phyloP scores from a whole-genome alignment of 371 early-diverging fungal species.

The Mortierella polycephala region DNA sequence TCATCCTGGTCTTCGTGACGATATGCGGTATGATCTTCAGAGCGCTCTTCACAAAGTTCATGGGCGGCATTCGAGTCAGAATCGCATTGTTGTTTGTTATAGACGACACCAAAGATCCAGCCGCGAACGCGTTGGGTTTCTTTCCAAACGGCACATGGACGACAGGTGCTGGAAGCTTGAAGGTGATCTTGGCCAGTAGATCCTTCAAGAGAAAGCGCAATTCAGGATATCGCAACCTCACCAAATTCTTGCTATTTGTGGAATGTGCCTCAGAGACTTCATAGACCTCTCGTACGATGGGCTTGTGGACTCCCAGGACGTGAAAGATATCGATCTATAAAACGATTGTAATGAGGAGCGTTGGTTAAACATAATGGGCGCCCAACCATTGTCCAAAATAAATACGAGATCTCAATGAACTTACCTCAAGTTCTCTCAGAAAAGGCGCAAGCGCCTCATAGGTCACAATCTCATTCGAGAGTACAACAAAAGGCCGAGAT shows the following conservation, averaged over 20 bases:
- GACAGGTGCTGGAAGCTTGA: slow-evolving; percentile 58
- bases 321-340: slow-evolving; percentile 40
- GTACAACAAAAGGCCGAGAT: slow-evolving; percentile 1
- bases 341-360: neutral
- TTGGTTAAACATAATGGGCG: too few species aligned
- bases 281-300: slow-evolving; percentile 23
- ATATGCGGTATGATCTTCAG: slow-evolving; percentile 17
- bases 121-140: slow-evolving; percentile 51
- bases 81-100: slow-evolving; percentile 19
- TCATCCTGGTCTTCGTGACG: slow-evolving; percentile 29
- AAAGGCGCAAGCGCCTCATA: slow-evolving; percentile 38
- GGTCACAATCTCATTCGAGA: slow-evolving; percentile 20
- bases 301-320: slow-evolving; percentile 44
- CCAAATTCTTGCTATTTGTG: neutral
- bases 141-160: slow-evolving; percentile 52
- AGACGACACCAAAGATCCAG: neutral
- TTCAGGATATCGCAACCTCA: slow-evolving; percentile 42
- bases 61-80: slow-evolving; percentile 54
- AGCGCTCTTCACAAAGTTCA: slow-evolving; percentile 57
- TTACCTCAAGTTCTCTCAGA: slow-evolving; percentile 64
- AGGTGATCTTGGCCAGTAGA: slow-evolving; percentile 62
- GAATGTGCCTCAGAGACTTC: slow-evolving; percentile 13
- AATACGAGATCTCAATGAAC: neutral
- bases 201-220: slow-evolving; percentile 66
- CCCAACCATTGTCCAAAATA: too few species aligned